These are phyloP conservation scores for Colletotrichum sojae DNA, from an alignment of 2,329 filamentous ascomycete genomes.

Conservation along the genomic window DNA sequence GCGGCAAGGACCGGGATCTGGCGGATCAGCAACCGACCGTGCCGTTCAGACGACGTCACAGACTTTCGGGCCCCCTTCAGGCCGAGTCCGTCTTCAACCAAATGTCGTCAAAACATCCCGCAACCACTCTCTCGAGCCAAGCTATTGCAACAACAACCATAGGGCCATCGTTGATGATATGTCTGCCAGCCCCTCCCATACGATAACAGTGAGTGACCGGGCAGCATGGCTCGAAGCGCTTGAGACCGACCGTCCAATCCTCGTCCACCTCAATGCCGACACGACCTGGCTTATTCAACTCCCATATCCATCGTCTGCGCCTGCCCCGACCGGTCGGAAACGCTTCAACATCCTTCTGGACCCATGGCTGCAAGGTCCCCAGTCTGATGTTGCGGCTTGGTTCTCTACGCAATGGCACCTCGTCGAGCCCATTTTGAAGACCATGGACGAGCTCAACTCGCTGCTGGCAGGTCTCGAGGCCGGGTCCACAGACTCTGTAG, in stretches of 20 bases:
- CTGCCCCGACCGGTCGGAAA: conserved; percentile 58
- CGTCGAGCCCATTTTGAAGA: conserved; percentile 66
- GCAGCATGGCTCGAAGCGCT: conserved; percentile 27
- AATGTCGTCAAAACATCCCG: neutral
- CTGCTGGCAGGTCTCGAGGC: conserved; percentile 65
- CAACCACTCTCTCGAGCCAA: neutral
- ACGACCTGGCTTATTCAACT: conserved; percentile 78
- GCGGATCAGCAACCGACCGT: neutral
- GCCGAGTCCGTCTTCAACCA: neutral
- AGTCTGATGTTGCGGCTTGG: conserved; percentile 75
- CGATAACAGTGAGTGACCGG: conserved; percentile 28
- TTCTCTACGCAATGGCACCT: conserved; percentile 77
- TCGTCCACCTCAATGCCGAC: conserved; percentile 77
- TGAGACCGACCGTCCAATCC: conserved; percentile 53
- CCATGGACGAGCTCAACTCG: conserved; percentile 68
- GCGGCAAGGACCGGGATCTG: neutral
- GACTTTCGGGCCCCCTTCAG: neutral
- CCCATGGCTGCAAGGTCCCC: conserved; percentile 74
- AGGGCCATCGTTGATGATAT: neutral
- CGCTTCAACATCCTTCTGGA: conserved; percentile 77
- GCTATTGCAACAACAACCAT: neutral
- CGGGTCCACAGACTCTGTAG: conserved; percentile 30
- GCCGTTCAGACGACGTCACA: conserved; percentile 21
- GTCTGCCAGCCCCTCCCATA: neutral
- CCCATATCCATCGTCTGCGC: conserved; percentile 63